A percentile compares a stretch with the other conserved stretches of the same genome.
Evolutionary conservation across 192 early-diverging fungal genomes (phyloP).

Genomic region (Radiomyces spectabilis): DNA sequence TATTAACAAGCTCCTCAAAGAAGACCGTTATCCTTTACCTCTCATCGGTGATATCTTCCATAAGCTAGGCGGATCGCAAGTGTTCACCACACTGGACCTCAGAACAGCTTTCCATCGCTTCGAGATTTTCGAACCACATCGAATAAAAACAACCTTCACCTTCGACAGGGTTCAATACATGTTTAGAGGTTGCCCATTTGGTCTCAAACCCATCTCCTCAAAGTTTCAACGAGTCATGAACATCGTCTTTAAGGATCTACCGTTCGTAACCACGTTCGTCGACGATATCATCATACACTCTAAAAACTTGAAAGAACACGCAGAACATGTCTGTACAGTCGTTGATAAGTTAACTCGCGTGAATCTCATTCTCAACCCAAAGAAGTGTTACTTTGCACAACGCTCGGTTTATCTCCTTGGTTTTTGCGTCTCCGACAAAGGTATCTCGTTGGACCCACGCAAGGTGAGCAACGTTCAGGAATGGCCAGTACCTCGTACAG

Average conservation of each 20-base stretch:
- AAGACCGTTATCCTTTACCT: slow-evolving; percentile 14
- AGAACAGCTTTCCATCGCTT: slow-evolving; percentile 4
- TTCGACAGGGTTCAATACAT: slow-evolving; percentile 8
- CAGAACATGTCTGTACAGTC: not conserved
- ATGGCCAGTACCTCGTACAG: slow-evolving; percentile 12
- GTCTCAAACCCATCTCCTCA: slow-evolving; percentile 11
- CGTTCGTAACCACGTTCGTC: slow-evolving; percentile 9
- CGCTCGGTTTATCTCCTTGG: slow-evolving; percentile 9
- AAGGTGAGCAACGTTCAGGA: slow-evolving; percentile 14
- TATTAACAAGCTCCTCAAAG: slow-evolving; percentile 1
- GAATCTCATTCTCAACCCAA: slow-evolving; percentile 6
- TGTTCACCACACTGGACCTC: slow-evolving; percentile 4
- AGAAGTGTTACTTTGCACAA: slow-evolving; percentile 18
- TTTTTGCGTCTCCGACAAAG: not conserved
- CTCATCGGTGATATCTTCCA: slow-evolving; percentile 5
- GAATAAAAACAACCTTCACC: slow-evolving; percentile 10
- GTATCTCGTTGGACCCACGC: slow-evolving; percentile 6
- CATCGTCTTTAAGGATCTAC: slow-evolving; percentile 5
- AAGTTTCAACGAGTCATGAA: slow-evolving; percentile 18
- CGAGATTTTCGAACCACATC: not conserved
- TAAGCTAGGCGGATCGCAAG: not conserved
- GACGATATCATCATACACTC: slow-evolving; percentile 8
- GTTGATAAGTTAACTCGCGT: not conserved
- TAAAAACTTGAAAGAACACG: not conserved
- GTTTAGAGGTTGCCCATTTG: slow-evolving; percentile 16